Percentiles rank a stretch among this genome's conserved stretches.
Evolutionary conservation across 345 rosid genomes (phyloP).

Genomic region (Populus davidiana): DNA sequence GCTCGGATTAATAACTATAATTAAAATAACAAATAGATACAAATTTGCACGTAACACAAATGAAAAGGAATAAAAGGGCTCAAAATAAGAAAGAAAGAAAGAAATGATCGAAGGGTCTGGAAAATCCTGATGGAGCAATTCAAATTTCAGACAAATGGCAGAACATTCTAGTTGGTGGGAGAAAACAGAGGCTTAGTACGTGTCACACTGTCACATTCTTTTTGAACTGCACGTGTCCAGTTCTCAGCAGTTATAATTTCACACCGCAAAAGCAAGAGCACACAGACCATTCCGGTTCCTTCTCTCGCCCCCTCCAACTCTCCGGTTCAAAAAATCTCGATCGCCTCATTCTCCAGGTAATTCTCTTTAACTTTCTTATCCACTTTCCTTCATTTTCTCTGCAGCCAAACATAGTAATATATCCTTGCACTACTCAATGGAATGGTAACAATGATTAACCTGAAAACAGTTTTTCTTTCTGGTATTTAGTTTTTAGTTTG

Average conservation of each 20-base stretch:
- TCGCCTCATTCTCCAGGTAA: conserved; percentile 9
- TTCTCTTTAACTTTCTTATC: not conserved
- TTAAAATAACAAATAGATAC: not conserved
- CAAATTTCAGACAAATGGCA: not conserved
- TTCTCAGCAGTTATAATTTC: not conserved
- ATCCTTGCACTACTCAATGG: not conserved
- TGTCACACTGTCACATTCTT: conserved; percentile 25
- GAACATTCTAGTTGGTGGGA: conserved; percentile 26
- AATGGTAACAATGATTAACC: not conserved
- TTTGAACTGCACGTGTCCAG: not conserved
- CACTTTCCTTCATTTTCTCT: conserved; percentile 1
- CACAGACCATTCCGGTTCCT: not conserved
- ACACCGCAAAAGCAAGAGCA: not conserved
- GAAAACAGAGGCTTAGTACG: not conserved
- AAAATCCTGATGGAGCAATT: not conserved
- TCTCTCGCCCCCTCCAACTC: not conserved
- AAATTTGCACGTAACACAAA: not conserved
- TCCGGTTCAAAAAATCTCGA: not conserved
- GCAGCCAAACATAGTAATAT: not conserved
- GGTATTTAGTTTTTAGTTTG: not conserved
- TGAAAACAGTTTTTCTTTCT: not conserved
- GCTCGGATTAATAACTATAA: no score
- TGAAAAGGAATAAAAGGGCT: not conserved
- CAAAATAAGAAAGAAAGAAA: not conserved
- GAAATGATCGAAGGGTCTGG: not conserved